phyloP scores from a whole-genome alignment of 495 filamentous ascomycete species.

The Ramalina peruviana region DNA sequence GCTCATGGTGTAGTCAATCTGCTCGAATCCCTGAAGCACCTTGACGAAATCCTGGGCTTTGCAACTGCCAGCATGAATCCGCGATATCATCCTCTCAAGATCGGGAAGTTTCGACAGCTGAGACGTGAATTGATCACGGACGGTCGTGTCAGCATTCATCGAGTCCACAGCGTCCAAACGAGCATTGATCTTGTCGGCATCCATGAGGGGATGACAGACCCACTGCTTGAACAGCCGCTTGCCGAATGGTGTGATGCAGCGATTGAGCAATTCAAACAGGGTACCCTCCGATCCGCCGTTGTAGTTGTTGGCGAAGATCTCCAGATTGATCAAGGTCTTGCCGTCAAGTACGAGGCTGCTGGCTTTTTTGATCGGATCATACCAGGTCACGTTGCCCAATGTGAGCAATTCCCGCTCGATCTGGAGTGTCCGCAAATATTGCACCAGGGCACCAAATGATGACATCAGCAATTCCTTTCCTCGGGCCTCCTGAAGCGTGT shows the following conservation, averaged over 20 bases:
- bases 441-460: constrained; percentile 76
- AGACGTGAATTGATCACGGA: constrained; percentile 71
- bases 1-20: constrained; percentile 82
- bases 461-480: constrained; percentile 82
- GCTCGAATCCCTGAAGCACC: constrained; percentile 95
- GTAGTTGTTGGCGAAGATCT: constrained; percentile 88
- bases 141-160: constrained; percentile 63
- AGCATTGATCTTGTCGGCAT: constrained; percentile 77
- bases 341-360: constrained; percentile 90
- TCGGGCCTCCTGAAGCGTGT: constrained; percentile 53
- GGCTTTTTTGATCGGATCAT: constrained; percentile 87
- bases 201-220: constrained; percentile 90
- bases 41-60: constrained; percentile 80
- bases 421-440: constrained; percentile 78
- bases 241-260: constrained; percentile 92
- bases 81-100: constrained; percentile 84
- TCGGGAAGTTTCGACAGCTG: constrained; percentile 86
- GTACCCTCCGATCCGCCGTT: constrained; percentile 79
- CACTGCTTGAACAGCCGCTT: constrained; percentile 95
- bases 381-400: constrained; percentile 81
- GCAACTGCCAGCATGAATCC: constrained; percentile 82
- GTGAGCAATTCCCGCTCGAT: constrained; percentile 79
- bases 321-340: constrained; percentile 92
- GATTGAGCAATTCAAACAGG: constrained; percentile 77
- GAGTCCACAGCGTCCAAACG: constrained; percentile 92